Evolutionary conservation across 345 rosid species (phyloP).

Genomic region (Citrus inodora): DNA sequence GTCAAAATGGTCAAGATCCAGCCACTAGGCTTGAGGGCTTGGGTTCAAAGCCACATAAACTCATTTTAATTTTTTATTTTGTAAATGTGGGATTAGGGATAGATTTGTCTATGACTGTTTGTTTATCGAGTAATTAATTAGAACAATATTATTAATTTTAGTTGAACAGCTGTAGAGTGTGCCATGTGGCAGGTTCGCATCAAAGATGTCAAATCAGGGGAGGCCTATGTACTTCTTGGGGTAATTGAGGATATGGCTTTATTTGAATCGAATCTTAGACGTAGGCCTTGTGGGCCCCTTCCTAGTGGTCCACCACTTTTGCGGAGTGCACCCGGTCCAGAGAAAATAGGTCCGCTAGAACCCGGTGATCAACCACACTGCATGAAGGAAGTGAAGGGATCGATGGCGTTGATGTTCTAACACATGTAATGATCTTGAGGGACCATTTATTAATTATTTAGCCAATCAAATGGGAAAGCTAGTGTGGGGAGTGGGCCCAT

Average conservation of each 20-base stretch:
- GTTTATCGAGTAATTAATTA: too few relatives aligned
- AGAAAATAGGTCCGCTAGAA: slow-evolving; percentile 25
- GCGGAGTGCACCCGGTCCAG: not conserved
- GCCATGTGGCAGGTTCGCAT: slow-evolving; percentile 21
- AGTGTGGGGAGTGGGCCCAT: slow-evolving; percentile 45
- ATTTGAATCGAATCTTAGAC: slow-evolving; percentile 21
- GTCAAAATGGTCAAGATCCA: too few relatives aligned
- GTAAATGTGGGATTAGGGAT: too few relatives aligned
- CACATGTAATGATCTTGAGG: slow-evolving; percentile 41
- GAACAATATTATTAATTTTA: too few relatives aligned
- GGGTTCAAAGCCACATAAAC: too few relatives aligned
- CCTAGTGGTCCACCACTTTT: not conserved
- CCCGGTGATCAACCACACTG: slow-evolving; percentile 39
- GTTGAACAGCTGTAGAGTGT: slow-evolving; percentile 22
- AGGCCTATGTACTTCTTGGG: slow-evolving; percentile 26
- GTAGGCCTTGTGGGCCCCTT: slow-evolving; percentile 11
- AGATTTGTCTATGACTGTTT: too few relatives aligned
- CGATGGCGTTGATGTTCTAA: slow-evolving; percentile 27
- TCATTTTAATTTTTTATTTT: too few relatives aligned
- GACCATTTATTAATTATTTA: slow-evolving; percentile 27
- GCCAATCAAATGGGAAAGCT: slow-evolving; percentile 26
- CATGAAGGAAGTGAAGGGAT: slow-evolving; percentile 19
- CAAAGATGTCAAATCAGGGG: slow-evolving; percentile 25
- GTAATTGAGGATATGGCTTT: slow-evolving; percentile 34
- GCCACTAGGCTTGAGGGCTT: too few relatives aligned